These are phyloP conservation scores for Trichoderma afroharzianum DNA, from an alignment of 2,329 filamentous ascomycete genomes.

Conservation along the genomic window DNA sequence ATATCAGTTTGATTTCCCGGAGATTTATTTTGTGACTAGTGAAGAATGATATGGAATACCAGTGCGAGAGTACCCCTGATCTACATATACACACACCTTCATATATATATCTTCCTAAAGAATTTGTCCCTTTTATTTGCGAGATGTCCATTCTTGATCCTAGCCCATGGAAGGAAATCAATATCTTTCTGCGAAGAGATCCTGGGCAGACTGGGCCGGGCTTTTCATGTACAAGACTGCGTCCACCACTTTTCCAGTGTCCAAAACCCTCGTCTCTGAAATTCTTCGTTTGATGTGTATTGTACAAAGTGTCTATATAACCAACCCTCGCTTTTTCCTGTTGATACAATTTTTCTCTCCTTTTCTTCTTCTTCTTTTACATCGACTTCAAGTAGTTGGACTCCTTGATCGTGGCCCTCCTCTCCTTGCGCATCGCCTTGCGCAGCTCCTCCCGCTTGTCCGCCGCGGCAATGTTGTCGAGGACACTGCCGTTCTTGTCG, in stretches of 20 bases:
- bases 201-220: background rate
- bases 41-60: background rate
- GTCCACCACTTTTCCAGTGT: background rate
- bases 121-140: background rate
- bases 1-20: slow-evolving; percentile 6
- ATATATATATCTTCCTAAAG: background rate
- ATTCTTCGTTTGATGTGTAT: background rate
- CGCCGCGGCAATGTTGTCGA: slow-evolving; percentile 46
- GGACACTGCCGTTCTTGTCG: slow-evolving; percentile 39
- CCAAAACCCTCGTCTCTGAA: background rate
- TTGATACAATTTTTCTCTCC: slow-evolving; percentile 25
- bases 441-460: slow-evolving; percentile 60
- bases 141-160: background rate
- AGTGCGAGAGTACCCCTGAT: background rate
- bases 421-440: slow-evolving; percentile 69
- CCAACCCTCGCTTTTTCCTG: too few relatives aligned
- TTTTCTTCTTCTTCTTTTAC: slow-evolving; percentile 37
- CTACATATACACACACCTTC: background rate
- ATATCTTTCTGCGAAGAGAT: background rate
- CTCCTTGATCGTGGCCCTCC: slow-evolving; percentile 77
- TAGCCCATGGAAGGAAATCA: background rate
- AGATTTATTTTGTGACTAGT: background rate
- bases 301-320: background rate
- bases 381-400: slow-evolving; percentile 80
- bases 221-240: background rate